These are phyloP conservation scores for Cytospora piceae DNA, from an alignment of 2,329 filamentous ascomycete genomes.

Conservation along the genomic window DNA sequence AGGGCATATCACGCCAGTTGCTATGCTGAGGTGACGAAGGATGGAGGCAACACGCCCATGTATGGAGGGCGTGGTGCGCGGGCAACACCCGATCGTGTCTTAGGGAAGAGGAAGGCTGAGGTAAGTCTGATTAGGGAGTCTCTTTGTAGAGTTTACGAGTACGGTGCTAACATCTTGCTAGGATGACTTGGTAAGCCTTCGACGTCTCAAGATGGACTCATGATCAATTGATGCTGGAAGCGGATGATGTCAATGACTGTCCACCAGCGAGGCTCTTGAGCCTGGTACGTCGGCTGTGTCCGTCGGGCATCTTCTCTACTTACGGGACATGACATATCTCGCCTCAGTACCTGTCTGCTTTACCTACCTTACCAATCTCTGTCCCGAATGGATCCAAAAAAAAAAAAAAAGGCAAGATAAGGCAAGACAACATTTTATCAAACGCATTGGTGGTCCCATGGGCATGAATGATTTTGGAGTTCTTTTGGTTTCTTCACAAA, in stretches of 20 bases:
- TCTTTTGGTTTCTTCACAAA: background rate
- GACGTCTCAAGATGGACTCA: constrained; percentile 27
- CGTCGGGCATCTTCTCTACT: background rate
- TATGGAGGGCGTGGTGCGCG: constrained; percentile 39
- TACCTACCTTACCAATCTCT: no score
- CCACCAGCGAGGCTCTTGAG: background rate
- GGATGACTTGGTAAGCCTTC: constrained; percentile 24
- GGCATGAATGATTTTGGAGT: background rate
- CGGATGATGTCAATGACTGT: background rate
- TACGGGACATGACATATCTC: background rate
- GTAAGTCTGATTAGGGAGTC: constrained; percentile 43
- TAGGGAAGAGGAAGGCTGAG: constrained; percentile 78
- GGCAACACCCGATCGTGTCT: constrained; percentile 63
- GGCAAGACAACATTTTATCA: no score
- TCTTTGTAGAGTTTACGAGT: background rate
- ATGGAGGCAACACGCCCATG: constrained; percentile 53
- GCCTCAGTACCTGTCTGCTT: background rate
- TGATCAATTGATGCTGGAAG: background rate
- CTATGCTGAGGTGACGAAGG: constrained; percentile 78
- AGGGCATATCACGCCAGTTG: constrained; percentile 91
- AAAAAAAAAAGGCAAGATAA: no score
- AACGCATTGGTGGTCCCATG: no score
- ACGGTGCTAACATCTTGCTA: constrained; percentile 6
- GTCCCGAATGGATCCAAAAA: background rate
- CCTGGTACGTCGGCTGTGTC: background rate